Percentiles rank a stretch among this genome's conserved stretches.
Conservation (phyloP, 352 stramenopile genomes). For the Phytophthora citrophthora region DNA sequence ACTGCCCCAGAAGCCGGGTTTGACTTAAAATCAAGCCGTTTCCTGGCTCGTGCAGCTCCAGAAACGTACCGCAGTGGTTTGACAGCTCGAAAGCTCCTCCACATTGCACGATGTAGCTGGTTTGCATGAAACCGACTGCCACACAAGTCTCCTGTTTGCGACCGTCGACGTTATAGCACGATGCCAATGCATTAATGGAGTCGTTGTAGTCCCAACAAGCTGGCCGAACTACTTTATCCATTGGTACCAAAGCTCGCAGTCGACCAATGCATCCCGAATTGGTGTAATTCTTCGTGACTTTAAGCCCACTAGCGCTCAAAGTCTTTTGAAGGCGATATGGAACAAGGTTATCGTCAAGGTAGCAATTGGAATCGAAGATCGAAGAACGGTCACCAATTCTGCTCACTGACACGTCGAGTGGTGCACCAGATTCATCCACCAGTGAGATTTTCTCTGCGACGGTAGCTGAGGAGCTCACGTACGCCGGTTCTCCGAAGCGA, state of each 20-base stretch:
- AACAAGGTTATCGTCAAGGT: conserved; percentile 54
- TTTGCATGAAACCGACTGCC: conserved; percentile 83
- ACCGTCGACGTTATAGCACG: conserved; percentile 74
- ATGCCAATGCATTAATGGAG: conserved; percentile 64
- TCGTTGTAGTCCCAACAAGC: conserved; percentile 88
- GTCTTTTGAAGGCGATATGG: conserved; percentile 71
- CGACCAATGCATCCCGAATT: conserved; percentile 63
- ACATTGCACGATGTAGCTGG: conserved; percentile 79
- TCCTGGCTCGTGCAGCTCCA: conserved; percentile 78
- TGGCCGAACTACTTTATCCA: conserved; percentile 59
- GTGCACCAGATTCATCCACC: conserved; percentile 67
- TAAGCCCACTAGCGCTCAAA: conserved; percentile 45
- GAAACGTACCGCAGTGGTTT: conserved; percentile 86
- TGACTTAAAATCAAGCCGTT: conserved; percentile 79
- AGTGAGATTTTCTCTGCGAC: conserved; percentile 67
- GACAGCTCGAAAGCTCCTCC: conserved; percentile 68
- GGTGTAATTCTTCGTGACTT: conserved; percentile 57
- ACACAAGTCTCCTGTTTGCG: conserved; percentile 67
- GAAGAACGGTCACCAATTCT: conserved; percentile 74
- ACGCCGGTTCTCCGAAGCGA: conserved; percentile 79
- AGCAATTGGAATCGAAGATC: conserved; percentile 76
- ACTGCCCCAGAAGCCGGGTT: conserved; percentile 70
- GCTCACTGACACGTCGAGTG: conserved; percentile 64
- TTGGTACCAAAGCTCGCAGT: conserved; percentile 52
- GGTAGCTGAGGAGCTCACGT: conserved; percentile 24